A percentile compares a stretch with the other conserved stretches of the same genome.
phyloP scores from a whole-genome alignment of 1,284 basidiomycete genomes.

The Austroboletus olivaceoglutinosus region DNA sequence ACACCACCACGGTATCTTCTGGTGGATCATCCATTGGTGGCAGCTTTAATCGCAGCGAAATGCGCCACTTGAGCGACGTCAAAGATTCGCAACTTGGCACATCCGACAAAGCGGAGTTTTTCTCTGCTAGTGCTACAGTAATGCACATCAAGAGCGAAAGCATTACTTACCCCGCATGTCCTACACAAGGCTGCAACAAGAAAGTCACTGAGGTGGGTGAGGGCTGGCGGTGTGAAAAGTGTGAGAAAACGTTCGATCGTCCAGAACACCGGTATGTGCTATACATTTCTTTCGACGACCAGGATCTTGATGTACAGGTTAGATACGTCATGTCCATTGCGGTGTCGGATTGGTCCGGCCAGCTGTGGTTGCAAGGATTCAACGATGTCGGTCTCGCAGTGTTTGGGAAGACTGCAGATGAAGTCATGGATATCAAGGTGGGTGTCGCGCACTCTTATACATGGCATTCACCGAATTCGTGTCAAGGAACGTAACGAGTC shows the following conservation, averaged over 20 bases:
- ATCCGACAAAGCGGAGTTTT: slow-evolving; percentile 80
- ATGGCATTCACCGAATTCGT: not conserved
- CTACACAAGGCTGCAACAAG: slow-evolving; percentile 82
- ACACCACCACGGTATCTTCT: slow-evolving; percentile 47
- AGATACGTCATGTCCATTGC: slow-evolving; percentile 92
- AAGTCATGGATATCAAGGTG: slow-evolving; percentile 71
- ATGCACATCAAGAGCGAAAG: slow-evolving; percentile 89
- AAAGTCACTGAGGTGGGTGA: slow-evolving; percentile 77
- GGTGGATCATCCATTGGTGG: slow-evolving; percentile 39
- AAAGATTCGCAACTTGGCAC: slow-evolving; percentile 79
- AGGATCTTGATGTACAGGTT: slow-evolving; percentile 4
- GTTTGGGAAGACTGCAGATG: slow-evolving; percentile 80
- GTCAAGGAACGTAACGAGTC: slow-evolving; percentile 63
- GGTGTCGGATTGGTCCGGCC: slow-evolving; percentile 85
- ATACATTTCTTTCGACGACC: not conserved
- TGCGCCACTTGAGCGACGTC: slow-evolving; percentile 79
- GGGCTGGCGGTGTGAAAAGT: slow-evolving; percentile 94
- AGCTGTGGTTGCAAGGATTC: slow-evolving; percentile 94
- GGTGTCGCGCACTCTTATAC: not conserved
- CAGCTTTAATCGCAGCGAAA: slow-evolving; percentile 65
- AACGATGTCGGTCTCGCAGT: slow-evolving; percentile 86
- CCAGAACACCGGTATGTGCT: slow-evolving; percentile 78
- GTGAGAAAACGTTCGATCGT: slow-evolving; percentile 67
- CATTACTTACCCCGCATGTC: slow-evolving; percentile 90
- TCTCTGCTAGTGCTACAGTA: slow-evolving; percentile 81